Conservation (phyloP, 2,329 filamentous ascomycete genomes). For the Penicillium nordicum region DNA sequence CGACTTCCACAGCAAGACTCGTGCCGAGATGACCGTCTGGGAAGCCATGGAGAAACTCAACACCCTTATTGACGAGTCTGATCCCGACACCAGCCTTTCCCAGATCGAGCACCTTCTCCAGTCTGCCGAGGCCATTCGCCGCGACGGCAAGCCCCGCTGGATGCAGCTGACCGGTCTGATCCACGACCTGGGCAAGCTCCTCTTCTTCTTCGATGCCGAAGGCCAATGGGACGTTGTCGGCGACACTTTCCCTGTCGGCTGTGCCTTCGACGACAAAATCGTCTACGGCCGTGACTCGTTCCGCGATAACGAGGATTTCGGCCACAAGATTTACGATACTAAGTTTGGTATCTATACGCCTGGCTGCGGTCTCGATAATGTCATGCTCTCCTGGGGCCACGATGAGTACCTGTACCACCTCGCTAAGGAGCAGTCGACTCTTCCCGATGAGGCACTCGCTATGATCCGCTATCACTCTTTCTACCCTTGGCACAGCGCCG, state of each 20-base stretch:
- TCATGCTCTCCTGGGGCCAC: slow-evolving; percentile 82
- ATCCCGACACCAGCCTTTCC: slow-evolving; percentile 80
- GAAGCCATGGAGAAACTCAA: slow-evolving; percentile 90
- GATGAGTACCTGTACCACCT: slow-evolving; percentile 65
- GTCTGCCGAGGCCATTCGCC: slow-evolving; percentile 81
- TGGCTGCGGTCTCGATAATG: slow-evolving; percentile 77
- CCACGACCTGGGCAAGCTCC: slow-evolving; percentile 47
- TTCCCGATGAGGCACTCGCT: slow-evolving; percentile 78
- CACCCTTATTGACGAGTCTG: slow-evolving; percentile 84
- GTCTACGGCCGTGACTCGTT: slow-evolving; percentile 77
- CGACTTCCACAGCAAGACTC: slow-evolving; percentile 62
- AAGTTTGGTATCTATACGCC: slow-evolving; percentile 75
- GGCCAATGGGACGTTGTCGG: slow-evolving; percentile 94
- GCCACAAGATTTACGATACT: slow-evolving; percentile 69
- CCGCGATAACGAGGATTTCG: slow-evolving; percentile 68
- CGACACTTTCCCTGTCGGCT: slow-evolving; percentile 48
- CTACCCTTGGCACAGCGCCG: slow-evolving; percentile 84
- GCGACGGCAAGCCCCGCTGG: slow-evolving; percentile 58
- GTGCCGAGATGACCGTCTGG: slow-evolving; percentile 81
- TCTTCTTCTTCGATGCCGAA: slow-evolving; percentile 63
- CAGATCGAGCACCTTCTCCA: slow-evolving; percentile 91
- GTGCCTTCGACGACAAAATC: slow-evolving; percentile 62
- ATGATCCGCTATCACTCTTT: slow-evolving; percentile 95
- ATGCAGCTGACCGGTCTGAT: slow-evolving; percentile 50
- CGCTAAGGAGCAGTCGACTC: slow-evolving; percentile 73